Conservation (phyloP, 2,329 filamentous ascomycete species). For the Whalleya microplaca region DNA sequence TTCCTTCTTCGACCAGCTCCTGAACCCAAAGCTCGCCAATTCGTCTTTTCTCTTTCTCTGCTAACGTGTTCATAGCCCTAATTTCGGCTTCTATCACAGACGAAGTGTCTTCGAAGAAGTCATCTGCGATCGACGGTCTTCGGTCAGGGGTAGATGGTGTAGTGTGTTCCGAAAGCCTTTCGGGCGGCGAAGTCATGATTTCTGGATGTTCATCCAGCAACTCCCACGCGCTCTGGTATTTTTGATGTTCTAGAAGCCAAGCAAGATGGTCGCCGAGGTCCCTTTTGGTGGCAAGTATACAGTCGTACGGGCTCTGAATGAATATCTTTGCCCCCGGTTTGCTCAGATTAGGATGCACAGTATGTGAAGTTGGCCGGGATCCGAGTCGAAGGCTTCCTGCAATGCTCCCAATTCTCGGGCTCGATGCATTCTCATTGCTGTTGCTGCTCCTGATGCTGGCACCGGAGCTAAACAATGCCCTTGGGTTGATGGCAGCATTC, state of each 20-base stretch:
- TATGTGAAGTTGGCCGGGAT: conserved; percentile 34
- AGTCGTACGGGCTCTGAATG: conserved; percentile 95
- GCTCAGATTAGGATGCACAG: conserved; percentile 57
- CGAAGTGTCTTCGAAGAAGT: conserved; percentile 77
- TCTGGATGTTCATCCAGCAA: conserved; percentile 88
- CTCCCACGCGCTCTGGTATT: conserved; percentile 86
- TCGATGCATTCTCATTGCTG: conserved; percentile 63
- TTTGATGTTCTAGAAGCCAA: conserved; percentile 82
- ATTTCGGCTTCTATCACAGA: conserved; percentile 66
- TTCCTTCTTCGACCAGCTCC: conserved; percentile 72
- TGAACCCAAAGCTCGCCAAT: conserved; percentile 95
- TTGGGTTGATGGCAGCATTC: conserved; percentile 89
- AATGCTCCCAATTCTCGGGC: conserved; percentile 47
- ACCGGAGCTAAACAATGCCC: conserved; percentile 82
- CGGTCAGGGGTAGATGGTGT: conserved; percentile 47
- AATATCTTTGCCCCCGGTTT: conserved; percentile 74
- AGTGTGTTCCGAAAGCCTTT: conserved; percentile 43
- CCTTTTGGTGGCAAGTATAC: conserved; percentile 86
- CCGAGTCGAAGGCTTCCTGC: conserved; percentile 40
- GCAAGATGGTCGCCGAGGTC: conserved; percentile 82
- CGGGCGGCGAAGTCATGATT: conserved; percentile 51
- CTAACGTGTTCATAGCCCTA: conserved; percentile 62
- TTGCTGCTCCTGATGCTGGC: conserved; percentile 72
- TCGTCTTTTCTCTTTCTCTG: conserved; percentile 84
- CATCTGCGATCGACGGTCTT: conserved; percentile 49